A percentile compares a stretch with the other conserved stretches of the same genome.
phyloP scores from a whole-genome alignment of 1,284 basidiomycete species.

The Sphagnurus paluster region DNA sequence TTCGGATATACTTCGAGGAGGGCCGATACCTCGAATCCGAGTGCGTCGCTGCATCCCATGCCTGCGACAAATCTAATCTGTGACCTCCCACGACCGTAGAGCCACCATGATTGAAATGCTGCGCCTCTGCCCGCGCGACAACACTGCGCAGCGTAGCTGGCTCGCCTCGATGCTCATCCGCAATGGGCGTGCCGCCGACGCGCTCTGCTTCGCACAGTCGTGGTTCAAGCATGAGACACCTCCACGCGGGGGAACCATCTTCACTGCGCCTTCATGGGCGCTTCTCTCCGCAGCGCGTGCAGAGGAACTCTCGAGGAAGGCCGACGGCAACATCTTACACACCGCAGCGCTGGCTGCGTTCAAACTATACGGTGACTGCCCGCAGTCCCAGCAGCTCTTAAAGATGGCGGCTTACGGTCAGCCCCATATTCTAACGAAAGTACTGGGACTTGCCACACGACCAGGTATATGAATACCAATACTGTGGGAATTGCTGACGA shows the following conservation, averaged over 20 bases:
- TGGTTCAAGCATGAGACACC: slow-evolving; percentile 35
- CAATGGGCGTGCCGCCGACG: slow-evolving; percentile 25
- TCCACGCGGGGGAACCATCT: slow-evolving; percentile 24
- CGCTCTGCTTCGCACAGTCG: slow-evolving; percentile 36
- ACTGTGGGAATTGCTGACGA: neutral
- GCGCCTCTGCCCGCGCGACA: slow-evolving; percentile 30
- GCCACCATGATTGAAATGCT: slow-evolving; percentile 36
- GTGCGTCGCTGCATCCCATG: too few species aligned
- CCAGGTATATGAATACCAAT: slow-evolving; percentile 36
- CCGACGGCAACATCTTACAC: slow-evolving; percentile 22
- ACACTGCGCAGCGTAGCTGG: slow-evolving; percentile 24
- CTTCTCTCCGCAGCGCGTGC: slow-evolving; percentile 20
- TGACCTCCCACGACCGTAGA: too few species aligned
- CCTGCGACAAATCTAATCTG: too few species aligned
- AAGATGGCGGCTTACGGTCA: slow-evolving; percentile 32
- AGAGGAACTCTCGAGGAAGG: slow-evolving; percentile 12
- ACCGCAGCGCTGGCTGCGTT: slow-evolving; percentile 42
- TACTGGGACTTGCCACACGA: slow-evolving; percentile 35
- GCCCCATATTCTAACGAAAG: slow-evolving; percentile 36
- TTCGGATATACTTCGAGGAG: slow-evolving; percentile 33
- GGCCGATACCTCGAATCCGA: slow-evolving; percentile 33
- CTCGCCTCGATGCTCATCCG: slow-evolving; percentile 27
- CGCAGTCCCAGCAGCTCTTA: slow-evolving; percentile 38
- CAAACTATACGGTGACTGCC: slow-evolving; percentile 38
- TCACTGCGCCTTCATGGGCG: slow-evolving; percentile 20